Evolutionary conservation across 345 rosid genomes (phyloP).

Genomic region (Nephelium lappaceum): DNA sequence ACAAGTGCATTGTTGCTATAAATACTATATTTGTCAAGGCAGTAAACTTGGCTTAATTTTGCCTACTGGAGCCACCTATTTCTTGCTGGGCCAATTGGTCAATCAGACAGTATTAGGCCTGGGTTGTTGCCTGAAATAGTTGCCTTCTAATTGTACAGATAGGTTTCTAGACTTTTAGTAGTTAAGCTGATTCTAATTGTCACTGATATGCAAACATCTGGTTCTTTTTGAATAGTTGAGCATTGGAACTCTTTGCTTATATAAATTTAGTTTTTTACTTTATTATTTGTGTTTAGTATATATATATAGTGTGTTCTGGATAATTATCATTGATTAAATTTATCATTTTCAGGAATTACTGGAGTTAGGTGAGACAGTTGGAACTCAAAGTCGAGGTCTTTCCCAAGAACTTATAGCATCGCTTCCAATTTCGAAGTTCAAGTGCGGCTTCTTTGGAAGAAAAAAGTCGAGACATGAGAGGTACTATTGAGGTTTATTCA

Average conservation of each 20-base stretch:
- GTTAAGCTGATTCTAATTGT: neutral
- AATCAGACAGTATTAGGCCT: too few relatives aligned
- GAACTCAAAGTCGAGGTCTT: slow-evolving; percentile 92
- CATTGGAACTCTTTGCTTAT: neutral
- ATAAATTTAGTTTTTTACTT: neutral
- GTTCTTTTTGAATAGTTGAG: neutral
- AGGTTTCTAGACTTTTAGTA: neutral
- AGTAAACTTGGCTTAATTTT: neutral
- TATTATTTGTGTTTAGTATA: neutral
- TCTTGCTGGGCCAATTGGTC: too few relatives aligned
- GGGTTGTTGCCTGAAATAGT: neutral
- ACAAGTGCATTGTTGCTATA: slow-evolving; percentile 7
- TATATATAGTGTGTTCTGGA: slow-evolving; percentile 1
- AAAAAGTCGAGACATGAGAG: slow-evolving; percentile 85
- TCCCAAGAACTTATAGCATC: slow-evolving; percentile 74
- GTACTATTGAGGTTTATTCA: slow-evolving; percentile 37
- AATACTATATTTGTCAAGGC: neutral
- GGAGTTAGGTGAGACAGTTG: slow-evolving; percentile 93
- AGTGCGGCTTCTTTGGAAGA: slow-evolving; percentile 77
- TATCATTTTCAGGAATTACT: slow-evolving; percentile 68
- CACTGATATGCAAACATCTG: neutral
- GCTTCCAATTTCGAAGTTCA: slow-evolving; percentile 86
- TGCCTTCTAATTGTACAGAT: neutral
- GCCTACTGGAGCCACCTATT: neutral
- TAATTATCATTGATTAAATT: slow-evolving; percentile 19